Conservation (phyloP, 768 basidiomycete genomes). For the Chalciporus sphaerocephalus region DNA sequence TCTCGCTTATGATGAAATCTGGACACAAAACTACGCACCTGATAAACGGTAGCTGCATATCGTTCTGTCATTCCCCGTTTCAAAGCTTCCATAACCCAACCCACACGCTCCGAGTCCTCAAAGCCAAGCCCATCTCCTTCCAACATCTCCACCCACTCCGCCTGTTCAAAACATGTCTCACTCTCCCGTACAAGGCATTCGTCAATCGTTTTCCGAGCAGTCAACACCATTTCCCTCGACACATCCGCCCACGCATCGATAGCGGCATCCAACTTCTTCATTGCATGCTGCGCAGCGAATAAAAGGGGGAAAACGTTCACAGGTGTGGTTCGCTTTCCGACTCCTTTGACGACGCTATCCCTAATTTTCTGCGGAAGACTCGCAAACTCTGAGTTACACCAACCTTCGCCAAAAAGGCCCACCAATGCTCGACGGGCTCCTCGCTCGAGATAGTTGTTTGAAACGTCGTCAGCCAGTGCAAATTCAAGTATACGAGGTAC, state of each 20-base stretch:
- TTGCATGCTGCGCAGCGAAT: constrained; percentile 59
- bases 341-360: constrained; percentile 65
- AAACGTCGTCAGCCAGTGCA: constrained; percentile 69
- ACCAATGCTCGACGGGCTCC: constrained; percentile 74
- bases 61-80: constrained; percentile 58
- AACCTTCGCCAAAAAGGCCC: constrained; percentile 82
- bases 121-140: constrained; percentile 69
- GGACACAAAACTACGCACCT: constrained; percentile 41
- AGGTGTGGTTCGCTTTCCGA: constrained; percentile 65
- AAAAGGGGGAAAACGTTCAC: constrained; percentile 65
- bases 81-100: constrained; percentile 66
- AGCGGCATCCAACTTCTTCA: constrained; percentile 47
- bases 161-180: constrained; percentile 59
- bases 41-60: constrained; percentile 70
- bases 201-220: constrained; percentile 59
- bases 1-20: not conserved
- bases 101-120: constrained; percentile 74
- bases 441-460: constrained; percentile 63
- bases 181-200: constrained; percentile 56
- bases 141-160: constrained; percentile 74
- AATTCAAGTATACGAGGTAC: constrained; percentile 84
- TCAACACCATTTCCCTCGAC: constrained; percentile 57
- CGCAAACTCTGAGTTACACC: constrained; percentile 83
- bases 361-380: constrained; percentile 59
- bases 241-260: constrained; percentile 49